Evolutionary conservation across 495 filamentous ascomycete species (phyloP).

Genomic region (Trichoderma asperelloides): DNA sequence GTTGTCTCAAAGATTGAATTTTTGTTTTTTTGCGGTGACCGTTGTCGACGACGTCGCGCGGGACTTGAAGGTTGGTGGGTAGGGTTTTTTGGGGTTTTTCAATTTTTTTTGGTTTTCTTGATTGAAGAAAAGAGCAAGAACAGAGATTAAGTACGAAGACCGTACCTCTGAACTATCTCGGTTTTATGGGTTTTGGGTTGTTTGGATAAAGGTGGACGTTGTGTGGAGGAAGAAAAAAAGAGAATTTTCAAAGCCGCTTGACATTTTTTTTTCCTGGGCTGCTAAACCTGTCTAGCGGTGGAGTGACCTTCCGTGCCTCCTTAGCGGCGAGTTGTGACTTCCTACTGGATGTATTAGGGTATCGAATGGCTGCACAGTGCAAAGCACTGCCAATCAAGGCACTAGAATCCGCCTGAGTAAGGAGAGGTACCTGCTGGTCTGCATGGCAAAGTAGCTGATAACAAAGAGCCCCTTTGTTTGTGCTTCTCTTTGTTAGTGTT

Average conservation of each 20-base stretch:
- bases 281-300: slow-evolving; percentile 10
- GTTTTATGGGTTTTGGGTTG: slow-evolving; percentile 8
- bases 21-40: slow-evolving; percentile 2
- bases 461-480: background rate
- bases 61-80: slow-evolving; percentile 4
- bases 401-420: background rate
- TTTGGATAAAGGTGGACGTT: slow-evolving; percentile 8
- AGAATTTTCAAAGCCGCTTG: slow-evolving; percentile 8
- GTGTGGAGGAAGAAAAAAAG: slow-evolving; percentile 9
- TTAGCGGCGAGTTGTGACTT: slow-evolving; percentile 7
- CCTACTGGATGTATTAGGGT: slow-evolving; percentile 1
- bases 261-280: slow-evolving; percentile 9
- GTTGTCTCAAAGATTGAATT: background rate
- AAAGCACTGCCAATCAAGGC: background rate
- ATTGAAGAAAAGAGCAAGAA: slow-evolving; percentile 32
- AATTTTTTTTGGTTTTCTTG: slow-evolving; percentile 45
- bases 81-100: slow-evolving; percentile 31
- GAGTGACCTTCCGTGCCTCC: slow-evolving; percentile 9
- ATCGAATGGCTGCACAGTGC: background rate
- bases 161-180: slow-evolving; percentile 8
- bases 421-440: background rate
- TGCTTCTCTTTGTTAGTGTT: background rate
- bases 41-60: background rate
- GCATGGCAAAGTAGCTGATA: background rate
- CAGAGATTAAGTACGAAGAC: slow-evolving; percentile 26